phyloP scores from a whole-genome alignment of 2,329 filamentous ascomycete species.

The Neofusicoccum cordaticola region DNA sequence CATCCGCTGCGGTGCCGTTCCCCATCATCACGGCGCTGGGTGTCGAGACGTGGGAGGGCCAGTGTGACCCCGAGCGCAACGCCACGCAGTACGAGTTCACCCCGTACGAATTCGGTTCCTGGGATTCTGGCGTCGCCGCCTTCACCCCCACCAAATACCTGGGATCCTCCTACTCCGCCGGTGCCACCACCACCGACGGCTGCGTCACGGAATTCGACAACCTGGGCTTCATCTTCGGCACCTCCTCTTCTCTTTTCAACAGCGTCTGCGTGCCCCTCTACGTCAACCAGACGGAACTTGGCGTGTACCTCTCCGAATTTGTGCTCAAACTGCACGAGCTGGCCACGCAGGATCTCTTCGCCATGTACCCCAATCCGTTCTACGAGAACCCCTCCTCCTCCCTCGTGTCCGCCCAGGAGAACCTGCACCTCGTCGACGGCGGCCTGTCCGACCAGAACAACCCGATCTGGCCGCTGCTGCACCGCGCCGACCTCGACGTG shows the following conservation, averaged over 20 bases:
- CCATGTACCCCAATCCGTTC: conserved; percentile 62
- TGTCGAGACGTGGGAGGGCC: conserved; percentile 24
- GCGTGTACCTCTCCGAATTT: conserved; percentile 3
- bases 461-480: conserved; percentile 53
- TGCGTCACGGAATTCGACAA: conserved; percentile 51
- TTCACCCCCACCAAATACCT: conserved; percentile 61
- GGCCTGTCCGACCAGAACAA: conserved; percentile 52
- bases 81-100: conserved; percentile 64
- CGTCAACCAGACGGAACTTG: conserved; percentile 7
- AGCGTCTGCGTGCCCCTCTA: conserved; percentile 24
- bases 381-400: conserved; percentile 43
- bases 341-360: conserved; percentile 40
- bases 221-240: conserved; percentile 48
- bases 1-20: conserved; percentile 39
- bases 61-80: conserved; percentile 45
- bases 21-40: conserved; percentile 45
- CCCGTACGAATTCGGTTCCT: conserved; percentile 65
- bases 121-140: conserved; percentile 58
- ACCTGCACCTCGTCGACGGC: conserved; percentile 52
- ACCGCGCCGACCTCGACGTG: conserved; percentile 57
- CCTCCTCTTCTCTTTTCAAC: conserved; percentile 44
- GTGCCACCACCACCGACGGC: conserved; percentile 41
- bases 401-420: conserved; percentile 31
- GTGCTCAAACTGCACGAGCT: conserved; percentile 28
- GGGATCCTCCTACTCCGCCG: conserved; percentile 57